A percentile compares a stretch with the other conserved stretches of the same genome.
phyloP scores from a whole-genome alignment of 2,329 filamentous ascomycete genomes.

The Penicillium sp. region DNA sequence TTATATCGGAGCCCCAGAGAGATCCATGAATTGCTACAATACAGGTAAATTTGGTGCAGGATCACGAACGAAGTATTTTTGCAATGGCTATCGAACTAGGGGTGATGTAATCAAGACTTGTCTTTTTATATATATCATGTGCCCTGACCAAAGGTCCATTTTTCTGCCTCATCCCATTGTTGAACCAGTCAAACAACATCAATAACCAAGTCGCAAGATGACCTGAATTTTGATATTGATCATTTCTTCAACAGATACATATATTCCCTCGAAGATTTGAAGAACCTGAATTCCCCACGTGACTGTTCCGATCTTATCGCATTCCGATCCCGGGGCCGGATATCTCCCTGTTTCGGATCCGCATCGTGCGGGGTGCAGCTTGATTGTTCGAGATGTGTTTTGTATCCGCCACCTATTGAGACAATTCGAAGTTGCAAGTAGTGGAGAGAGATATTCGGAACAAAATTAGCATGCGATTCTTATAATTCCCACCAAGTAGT shows the following conservation, averaged over 20 bases:
- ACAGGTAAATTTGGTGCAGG: not conserved
- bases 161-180: not conserved
- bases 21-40: not conserved
- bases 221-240: not conserved
- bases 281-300: not conserved
- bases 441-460: too few species aligned
- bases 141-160: too few species aligned
- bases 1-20: not conserved
- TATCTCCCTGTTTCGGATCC: slow-evolving; percentile 5
- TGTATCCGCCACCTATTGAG: too few species aligned
- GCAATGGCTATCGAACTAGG: not conserved
- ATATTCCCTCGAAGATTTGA: not conserved
- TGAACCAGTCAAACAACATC: too few species aligned
- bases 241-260: not conserved
- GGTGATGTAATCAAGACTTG: not conserved
- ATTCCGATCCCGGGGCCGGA: slow-evolving; percentile 7
- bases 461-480: too few species aligned
- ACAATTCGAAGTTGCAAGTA: not conserved
- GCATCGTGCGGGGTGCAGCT: not conserved
- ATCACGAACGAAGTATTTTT: not conserved
- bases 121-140: not conserved
- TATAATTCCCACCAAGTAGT: not conserved
- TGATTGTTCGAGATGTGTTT: not conserved
- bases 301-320: slow-evolving; percentile 6
- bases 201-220: not conserved